Base-by-base conservation (phyloP, 2,329 filamentous ascomycete species). In the Scedosporium minutisporum region DNA sequence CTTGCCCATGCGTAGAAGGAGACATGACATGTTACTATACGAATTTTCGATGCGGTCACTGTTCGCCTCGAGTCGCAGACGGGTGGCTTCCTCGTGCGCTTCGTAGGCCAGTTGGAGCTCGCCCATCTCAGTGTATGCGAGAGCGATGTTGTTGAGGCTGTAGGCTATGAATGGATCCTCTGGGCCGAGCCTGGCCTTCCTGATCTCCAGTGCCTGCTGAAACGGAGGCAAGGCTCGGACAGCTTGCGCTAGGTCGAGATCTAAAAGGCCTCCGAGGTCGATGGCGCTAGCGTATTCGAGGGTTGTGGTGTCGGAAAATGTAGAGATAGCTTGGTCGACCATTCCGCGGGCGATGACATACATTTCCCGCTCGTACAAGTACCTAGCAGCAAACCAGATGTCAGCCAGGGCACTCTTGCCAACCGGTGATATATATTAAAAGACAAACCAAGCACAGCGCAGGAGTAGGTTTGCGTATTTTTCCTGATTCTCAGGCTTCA, bases 1-100 rank as follows among this genome's bases (percentile, higher is more conserved):
- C 42, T 68, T 66, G 4, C 68, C 68, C 72, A 73, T 72, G 21
- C 71, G 66, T 4, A 75, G 67, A 6, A 74, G 66, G 9, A 73
- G 65, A 61, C 73, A 73, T 0, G 72, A 68, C 70, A 75, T 69
- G 63, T 74, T 75, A 65, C 72, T 74, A 62, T 75, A 75, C 14
- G 72, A 74, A 65, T 76, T 75, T 6, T 71, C 72, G 57, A 75
- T 71, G 27, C 71, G 63, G 62, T 71, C 69, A 57, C 69, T 72
- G 23, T 71, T 70, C 46, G 66, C 66, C 21, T 65, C 58, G 14
- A 71, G 66, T 23, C 72, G 66, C 55, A 74, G 69, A 9, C 68
- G 63, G 61, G 73, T 72, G 14, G 72, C 71, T 59, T 70, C 65
- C 57, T 69, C 61, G 61, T 73, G 72, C 14, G 65, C 60, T 14